A percentile compares a stretch with the other conserved stretches of the same genome.
These are phyloP conservation scores for Lenwebbia sp. DNA, from an alignment of 345 rosid genomes.

Conservation along the genomic window DNA sequence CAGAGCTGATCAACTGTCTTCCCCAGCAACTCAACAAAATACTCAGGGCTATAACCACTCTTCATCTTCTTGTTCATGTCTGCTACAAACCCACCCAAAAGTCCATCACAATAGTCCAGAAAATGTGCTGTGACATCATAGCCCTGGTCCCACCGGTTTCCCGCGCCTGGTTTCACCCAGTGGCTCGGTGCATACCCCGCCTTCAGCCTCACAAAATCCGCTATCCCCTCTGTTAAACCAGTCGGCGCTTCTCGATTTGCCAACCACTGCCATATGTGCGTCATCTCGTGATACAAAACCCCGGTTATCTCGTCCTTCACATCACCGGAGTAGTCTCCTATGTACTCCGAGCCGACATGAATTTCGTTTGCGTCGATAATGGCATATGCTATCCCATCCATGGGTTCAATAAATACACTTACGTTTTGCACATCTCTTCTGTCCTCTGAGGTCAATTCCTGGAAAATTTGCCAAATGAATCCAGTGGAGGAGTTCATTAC, in stretches of 20 bases:
- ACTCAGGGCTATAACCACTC: background rate
- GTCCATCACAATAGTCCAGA: constrained; percentile 14
- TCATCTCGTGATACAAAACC: constrained; percentile 11
- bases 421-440: constrained; percentile 2
- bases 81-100: constrained; percentile 17
- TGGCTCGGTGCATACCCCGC: constrained; percentile 3
- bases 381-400: constrained; percentile 13
- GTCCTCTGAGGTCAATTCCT: background rate
- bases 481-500: constrained; percentile 4
- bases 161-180: constrained; percentile 9
- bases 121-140: constrained; percentile 8
- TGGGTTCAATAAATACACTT: constrained; percentile 10
- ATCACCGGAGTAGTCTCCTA: constrained; percentile 1
- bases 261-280: constrained; percentile 13
- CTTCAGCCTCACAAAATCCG: constrained; percentile 15
- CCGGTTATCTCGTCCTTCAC: constrained; percentile 7
- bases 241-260: background rate
- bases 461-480: constrained; percentile 16
- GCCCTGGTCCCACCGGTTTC: constrained; percentile 9
- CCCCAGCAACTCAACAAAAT: constrained; percentile 9
- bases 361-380: background rate
- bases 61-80: constrained; percentile 18
- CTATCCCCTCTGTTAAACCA: constrained; percentile 11
- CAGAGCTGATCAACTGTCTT: constrained; percentile 21
- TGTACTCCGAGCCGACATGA: constrained; percentile 9